phyloP scores from a whole-genome alignment of 1,139 yeast genomes.

The Lizanozyma gosingica region DNA sequence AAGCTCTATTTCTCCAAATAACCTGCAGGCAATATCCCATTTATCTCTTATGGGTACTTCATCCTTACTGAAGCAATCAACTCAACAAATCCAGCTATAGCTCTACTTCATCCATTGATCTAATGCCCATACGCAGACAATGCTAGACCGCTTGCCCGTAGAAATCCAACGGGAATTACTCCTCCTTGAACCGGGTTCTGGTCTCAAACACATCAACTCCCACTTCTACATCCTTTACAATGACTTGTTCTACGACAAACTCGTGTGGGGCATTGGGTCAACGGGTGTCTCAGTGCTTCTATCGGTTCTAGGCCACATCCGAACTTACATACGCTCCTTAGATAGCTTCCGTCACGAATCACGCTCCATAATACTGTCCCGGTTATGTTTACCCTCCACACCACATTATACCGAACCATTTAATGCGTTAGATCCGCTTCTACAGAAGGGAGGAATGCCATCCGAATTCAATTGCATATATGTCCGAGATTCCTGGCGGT shows the following conservation, averaged over 20 bases:
- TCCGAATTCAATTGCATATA: slow-evolving; percentile 13
- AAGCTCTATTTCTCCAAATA: no score
- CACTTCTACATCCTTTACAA: slow-evolving; percentile 43
- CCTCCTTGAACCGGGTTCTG: slow-evolving; percentile 29
- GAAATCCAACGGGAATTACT: slow-evolving; percentile 42
- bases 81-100: no score
- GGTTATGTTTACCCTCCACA: slow-evolving; percentile 13
- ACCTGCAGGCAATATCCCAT: no score
- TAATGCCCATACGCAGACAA: no score
- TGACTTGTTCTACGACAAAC: slow-evolving; percentile 36
- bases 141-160: slow-evolving; percentile 33
- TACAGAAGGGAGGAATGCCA: not conserved
- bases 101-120: no score
- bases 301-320: slow-evolving; percentile 31
- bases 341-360: slow-evolving; percentile 35
- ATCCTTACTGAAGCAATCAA: no score
- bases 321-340: slow-evolving; percentile 36
- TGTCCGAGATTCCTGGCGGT: slow-evolving; percentile 47
- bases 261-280: slow-evolving; percentile 35
- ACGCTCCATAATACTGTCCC: slow-evolving; percentile 25
- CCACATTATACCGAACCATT: slow-evolving; percentile 11
- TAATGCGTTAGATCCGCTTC: slow-evolving; percentile 7
- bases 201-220: slow-evolving; percentile 31
- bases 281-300: slow-evolving; percentile 19
- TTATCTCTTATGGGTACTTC: no score